Evolutionary conservation across 2,329 filamentous ascomycete species (phyloP), one percentile per base, ranked within the genome.

Genomic region (Diplodia sapinea): DNA sequence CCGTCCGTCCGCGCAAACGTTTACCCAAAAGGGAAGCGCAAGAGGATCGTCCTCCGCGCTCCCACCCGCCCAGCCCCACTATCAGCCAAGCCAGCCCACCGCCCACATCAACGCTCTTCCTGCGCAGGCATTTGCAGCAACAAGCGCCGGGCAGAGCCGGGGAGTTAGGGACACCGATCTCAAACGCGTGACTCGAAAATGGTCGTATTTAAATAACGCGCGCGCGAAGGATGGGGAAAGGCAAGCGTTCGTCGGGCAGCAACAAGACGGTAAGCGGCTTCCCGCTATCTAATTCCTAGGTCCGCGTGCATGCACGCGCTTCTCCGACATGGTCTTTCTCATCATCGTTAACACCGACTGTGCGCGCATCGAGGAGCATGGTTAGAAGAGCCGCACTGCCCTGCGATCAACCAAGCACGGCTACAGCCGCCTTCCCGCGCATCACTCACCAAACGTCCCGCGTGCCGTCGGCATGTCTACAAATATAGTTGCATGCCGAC

Each of bases 61-160:
- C 12, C 54, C 33, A 56, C 43, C 43, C 55, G 55, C 13, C 55
- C 36, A 23, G 55, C 20, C 55, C 54, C 31, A 38, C 55, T 4
- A 13, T 8, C 52, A 55, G 12, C 36, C 33, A 36, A 36, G 33
- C 3, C 3, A 26, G 26, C 26, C 26, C 26, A 26, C 26, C 26
- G 26, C 26, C 26, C 26, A 26, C 26, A 26, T 26, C 26, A 26
- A 26, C 55, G 33, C 33, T 40, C 36, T 15, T 26, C n/a, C 12
- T 8, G 8, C n/a, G 33, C 13, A 20, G 12, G 15, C 36, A 23
- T n/a, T 43, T 29, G 55, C 55, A 36, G 55, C 26, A 9, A 43
- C 36, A 40, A 57, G n/a, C 20, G 26, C 55, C 55, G 36, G n/a
- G 43, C n/a, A n/a, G 43, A 47, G 26, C 13, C 26, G 12, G 11